Evolutionary conservation across 2,329 filamentous ascomycete species (phyloP), one percentile per base, ranked within the genome.

Genomic region (Bipolaris cookei): DNA sequence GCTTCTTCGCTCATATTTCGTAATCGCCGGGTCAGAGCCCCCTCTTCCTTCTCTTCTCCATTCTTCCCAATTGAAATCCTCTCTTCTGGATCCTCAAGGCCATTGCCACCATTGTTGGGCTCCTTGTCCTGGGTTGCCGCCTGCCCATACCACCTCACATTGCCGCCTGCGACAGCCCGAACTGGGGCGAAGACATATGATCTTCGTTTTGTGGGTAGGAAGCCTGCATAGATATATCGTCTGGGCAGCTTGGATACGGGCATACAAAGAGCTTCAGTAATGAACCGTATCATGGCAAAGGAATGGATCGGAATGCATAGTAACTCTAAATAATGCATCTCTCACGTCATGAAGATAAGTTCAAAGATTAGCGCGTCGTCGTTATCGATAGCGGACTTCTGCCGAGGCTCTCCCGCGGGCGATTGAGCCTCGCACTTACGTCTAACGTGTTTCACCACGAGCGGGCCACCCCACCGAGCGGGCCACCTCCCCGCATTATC

Each of bases 1-100:
- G 80, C 79, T 60, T 87, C 82, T 61, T 88, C 85, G 41, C 83
- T 86, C 84, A 89, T 84, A 56, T 84, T 80, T 4, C 81, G 80
- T 55, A 88, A 73, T 16, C 85, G 79, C 16, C 83, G 77, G 2
- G 83, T 83, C 81, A 88, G 83, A 18, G 86, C 85, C 5, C 85
- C 84, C 56, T 82, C 73, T 51, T 73, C 62, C 39, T 69, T 62
- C 35, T 69, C 62, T 14, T 57, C 46, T 25, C 57, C 47, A 10
- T 10, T 18, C 34, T 41, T 39, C 23, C 23, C 23, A n/a, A 28
- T 25, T 2, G 23, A 2, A 37, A 41, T 47, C 21, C 2, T 7
- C 18, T 51, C 41, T 37, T 50, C 32, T 10, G 51, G 6, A 18
- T 43, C 71, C 49, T 69, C 58, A 28, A 67, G 58, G 34, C 66